Percentiles rank a stretch among this genome's conserved stretches.
Conservation (phyloP, 1,139 yeast species). For the Candida tetrigidarum region DNA sequence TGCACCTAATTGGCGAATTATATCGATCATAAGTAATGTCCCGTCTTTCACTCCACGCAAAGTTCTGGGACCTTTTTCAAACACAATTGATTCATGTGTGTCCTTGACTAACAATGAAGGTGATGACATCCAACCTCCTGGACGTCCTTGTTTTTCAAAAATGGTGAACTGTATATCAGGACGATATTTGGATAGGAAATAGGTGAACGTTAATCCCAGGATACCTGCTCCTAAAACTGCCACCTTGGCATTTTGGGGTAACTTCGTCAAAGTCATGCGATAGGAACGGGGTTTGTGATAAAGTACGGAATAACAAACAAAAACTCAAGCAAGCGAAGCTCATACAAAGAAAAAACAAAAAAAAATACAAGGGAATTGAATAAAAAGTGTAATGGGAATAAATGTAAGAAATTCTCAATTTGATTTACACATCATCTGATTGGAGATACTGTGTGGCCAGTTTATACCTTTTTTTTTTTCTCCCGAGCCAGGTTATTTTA, state of each 20-base stretch:
- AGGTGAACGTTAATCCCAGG: slow-evolving; percentile 81
- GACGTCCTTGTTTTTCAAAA: slow-evolving; percentile 54
- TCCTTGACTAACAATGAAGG: slow-evolving; percentile 11
- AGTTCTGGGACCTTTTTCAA: slow-evolving; percentile 81
- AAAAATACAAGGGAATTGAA: background rate
- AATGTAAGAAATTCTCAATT: slow-evolving; percentile 1
- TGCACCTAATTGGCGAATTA: slow-evolving; percentile 48
- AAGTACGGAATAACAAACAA: background rate
- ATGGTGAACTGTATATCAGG: slow-evolving; percentile 72
- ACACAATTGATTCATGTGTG: slow-evolving; percentile 24
- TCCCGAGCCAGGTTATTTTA: too few species aligned
- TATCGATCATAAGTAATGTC: slow-evolving; percentile 61
- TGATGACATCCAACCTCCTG: slow-evolving; percentile 86
- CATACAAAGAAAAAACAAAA: background rate
- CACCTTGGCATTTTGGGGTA: slow-evolving; percentile 43
- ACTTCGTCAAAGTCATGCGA: slow-evolving; percentile 13
- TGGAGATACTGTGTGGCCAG: too few species aligned
- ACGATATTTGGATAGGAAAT: slow-evolving; percentile 67
- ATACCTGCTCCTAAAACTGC: slow-evolving; percentile 88
- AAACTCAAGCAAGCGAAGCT: background rate
- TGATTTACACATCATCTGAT: slow-evolving; percentile 3
- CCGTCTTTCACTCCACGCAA: slow-evolving; percentile 73
- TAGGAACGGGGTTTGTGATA: background rate
- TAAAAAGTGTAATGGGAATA: too few species aligned
- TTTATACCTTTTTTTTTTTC: background rate